Evolutionary conservation across 1,284 basidiomycete species (phyloP), one percentile per base, ranked within the genome.

Genomic region (Phlebopus sp.): DNA sequence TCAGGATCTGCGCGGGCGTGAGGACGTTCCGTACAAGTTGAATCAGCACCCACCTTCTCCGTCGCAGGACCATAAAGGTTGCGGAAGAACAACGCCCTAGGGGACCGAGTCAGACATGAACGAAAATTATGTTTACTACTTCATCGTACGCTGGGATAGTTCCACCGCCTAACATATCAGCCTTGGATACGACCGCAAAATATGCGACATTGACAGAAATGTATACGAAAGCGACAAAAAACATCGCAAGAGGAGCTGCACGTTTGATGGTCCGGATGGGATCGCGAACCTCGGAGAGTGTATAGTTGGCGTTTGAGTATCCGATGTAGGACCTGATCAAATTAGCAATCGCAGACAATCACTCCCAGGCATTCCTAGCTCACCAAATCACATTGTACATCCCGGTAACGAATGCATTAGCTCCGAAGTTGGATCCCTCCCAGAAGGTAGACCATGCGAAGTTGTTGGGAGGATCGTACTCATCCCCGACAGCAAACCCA

Each of bases 221-320:
- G 53, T 87, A 88, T 3, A 80, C 70, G 0, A 72, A 52, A 0
- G 78, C 73, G 3, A 84, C 77, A 17, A 70, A 69, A 14, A 72
- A 47, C 70, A 86, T 77, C 0, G 83, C 84, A 5, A 84, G 56
- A 1, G 85, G 83, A 4, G 79, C 83, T 0, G 84, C 85, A 4
- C 73, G 67, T 59, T 80, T 84, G 57, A 88, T 77, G 0, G 85
- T 87, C 29, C 74, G 72, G 4, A 86, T 73, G 1, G 85, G 85
- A 54, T 87, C 72, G 19, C 73, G 74, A 11, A 86, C 71, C 58
- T 88, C 84, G 4, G 82, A 84, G 2, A 88, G 69, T 0, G 81
- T 82, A 52, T 85, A 86, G 58, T 87, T 87, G 13, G 82, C 83
- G 48, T 82, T 85, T 0, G 79, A 78, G 58, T 86, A 88, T 0